Conservation (phyloP, 345 rosid genomes). For the Physaria fendleri region DNA sequence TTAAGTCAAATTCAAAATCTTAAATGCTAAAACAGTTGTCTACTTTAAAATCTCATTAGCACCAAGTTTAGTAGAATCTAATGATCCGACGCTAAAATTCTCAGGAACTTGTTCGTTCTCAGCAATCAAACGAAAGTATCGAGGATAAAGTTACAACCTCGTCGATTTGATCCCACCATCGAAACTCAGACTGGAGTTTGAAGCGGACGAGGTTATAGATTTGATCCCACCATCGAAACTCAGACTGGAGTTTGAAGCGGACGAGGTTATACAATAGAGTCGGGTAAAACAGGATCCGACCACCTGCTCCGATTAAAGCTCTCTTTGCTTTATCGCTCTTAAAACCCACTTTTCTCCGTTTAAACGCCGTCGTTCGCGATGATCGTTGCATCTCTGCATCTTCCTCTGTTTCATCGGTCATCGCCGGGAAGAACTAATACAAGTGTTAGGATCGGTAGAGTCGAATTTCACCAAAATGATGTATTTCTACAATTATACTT, state of each 20-base stretch:
- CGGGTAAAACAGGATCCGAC: conserved; percentile 31
- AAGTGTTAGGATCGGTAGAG: too few relatives aligned
- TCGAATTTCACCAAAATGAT: too few relatives aligned
- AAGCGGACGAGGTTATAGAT: conserved; percentile 28
- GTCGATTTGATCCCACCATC: conserved; percentile 33
- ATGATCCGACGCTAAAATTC: neutral
- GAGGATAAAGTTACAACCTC: neutral
- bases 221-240: conserved; percentile 31
- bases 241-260: conserved; percentile 27
- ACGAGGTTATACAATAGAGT: conserved; percentile 24
- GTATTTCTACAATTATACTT: too few relatives aligned
- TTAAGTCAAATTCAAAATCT: neutral
- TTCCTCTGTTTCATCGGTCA: conserved; percentile 13
- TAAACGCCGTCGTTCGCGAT: neutral
- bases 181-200: conserved; percentile 25
- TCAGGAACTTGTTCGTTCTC: neutral
- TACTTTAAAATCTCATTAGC: neutral
- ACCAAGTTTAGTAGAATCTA: neutral
- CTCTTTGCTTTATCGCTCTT: conserved; percentile 18
- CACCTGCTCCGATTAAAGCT: conserved; percentile 28
- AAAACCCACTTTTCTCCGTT: neutral
- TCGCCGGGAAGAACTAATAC: conserved; percentile 1
- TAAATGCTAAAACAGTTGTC: neutral
- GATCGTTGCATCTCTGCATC: conserved; percentile 15
- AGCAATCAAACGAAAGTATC: too few relatives aligned